Conservation (phyloP, 176 grass and related monocot species). For the Carex cristatella region DNA sequence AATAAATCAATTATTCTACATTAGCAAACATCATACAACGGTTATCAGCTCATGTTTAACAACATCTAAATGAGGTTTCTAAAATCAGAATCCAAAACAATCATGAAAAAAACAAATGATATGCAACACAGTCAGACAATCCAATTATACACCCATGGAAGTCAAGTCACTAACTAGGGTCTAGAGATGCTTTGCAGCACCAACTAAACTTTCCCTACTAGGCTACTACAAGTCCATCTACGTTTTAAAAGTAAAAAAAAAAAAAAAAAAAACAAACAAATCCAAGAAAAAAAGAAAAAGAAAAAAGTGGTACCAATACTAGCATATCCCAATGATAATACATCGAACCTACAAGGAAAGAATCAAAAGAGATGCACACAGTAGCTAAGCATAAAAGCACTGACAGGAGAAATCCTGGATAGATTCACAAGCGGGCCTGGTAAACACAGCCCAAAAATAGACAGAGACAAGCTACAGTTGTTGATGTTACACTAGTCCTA, state of each 20-base stretch:
- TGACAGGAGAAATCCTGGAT: conserved; percentile 13
- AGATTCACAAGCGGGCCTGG: conserved; percentile 28
- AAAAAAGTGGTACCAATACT: conserved; percentile 7
- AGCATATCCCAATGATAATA: conserved; percentile 6
- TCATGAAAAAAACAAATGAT: neutral
- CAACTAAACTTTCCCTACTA: conserved; percentile 24
- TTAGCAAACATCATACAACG: conserved; percentile 13
- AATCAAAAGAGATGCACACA: conserved; percentile 21
- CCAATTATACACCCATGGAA: conserved; percentile 15
- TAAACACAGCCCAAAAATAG: conserved; percentile 46
- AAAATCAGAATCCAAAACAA: conserved; percentile 22
- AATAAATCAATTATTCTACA: neutral
- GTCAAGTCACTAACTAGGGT: neutral
- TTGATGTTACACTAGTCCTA: conserved; percentile 28
- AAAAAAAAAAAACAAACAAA: neutral
- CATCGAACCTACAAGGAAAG: conserved; percentile 20
- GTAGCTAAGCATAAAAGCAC: conserved; percentile 8
- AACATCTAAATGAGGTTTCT: neutral
- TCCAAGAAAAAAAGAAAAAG: neutral
- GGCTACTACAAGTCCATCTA: conserved; percentile 24
- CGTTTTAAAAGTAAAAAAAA: neutral
- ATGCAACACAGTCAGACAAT: conserved; percentile 2
- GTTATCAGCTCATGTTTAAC: neutral
- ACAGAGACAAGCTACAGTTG: conserved; percentile 27
- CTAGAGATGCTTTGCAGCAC: conserved; percentile 16